phyloP scores from a whole-genome alignment of 1,139 yeast genomes.

The Blastobotrys capitulatus region DNA sequence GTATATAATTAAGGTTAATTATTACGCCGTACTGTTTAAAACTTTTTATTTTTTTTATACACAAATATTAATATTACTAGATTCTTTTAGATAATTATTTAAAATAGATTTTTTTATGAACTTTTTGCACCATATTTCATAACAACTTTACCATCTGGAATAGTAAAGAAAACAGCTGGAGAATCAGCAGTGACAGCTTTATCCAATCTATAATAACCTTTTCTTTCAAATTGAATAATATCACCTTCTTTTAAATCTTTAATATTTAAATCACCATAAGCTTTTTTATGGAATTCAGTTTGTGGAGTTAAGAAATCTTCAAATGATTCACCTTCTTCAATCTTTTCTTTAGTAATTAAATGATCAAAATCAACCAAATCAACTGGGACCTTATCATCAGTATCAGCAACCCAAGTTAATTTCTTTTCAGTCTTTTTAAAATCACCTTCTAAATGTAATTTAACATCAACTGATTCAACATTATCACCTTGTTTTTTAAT shows the following conservation, averaged over 20 bases:
- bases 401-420: conserved; percentile 90
- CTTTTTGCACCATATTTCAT: conserved; percentile 73
- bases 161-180: conserved; percentile 78
- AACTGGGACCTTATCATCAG: conserved; percentile 58
- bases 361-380: conserved; percentile 92
- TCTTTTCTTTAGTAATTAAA: conserved; percentile 89
- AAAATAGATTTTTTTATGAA: too few species aligned
- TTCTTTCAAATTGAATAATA: conserved; percentile 91
- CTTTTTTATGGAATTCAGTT: conserved; percentile 78
- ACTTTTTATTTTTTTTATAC: too few species aligned
- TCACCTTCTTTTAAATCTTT: conserved; percentile 75
- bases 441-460: conserved; percentile 90
- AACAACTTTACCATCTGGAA: conserved; percentile 93
- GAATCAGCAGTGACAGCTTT: conserved; percentile 46
- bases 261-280: conserved; percentile 77
- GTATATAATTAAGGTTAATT: too few species aligned
- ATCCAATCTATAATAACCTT: conserved; percentile 91
- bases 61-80: too few species aligned
- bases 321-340: conserved; percentile 91
- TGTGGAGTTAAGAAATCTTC: conserved; percentile 87
- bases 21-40: too few species aligned
- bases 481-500: conserved; percentile 53
- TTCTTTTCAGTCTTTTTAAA: conserved; percentile 96
- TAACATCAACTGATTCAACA: conserved; percentile 65
- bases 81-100: too few species aligned